phyloP scores from a whole-genome alignment of 2,329 filamentous ascomycete species.

The Sclerotiophoma versabilis region DNA sequence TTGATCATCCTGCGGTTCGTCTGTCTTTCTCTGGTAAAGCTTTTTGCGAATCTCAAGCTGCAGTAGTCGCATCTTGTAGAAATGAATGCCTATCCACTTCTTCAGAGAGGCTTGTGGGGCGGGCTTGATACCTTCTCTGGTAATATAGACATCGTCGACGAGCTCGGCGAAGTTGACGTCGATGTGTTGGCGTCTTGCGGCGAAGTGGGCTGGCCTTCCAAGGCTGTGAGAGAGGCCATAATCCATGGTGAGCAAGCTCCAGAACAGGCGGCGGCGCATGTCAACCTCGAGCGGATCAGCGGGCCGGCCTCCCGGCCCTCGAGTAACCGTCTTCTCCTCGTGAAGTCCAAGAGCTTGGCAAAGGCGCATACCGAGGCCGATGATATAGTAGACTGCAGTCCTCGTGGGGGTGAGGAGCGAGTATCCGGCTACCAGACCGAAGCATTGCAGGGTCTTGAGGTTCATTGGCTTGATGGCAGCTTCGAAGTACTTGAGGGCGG shows the following conservation, averaged over 20 bases:
- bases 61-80: slow-evolving; percentile 86
- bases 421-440: slow-evolving; percentile 86
- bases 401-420: slow-evolving; percentile 90
- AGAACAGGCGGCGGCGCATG: slow-evolving; percentile 86
- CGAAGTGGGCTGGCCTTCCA: slow-evolving; percentile 85
- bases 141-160: slow-evolving; percentile 85
- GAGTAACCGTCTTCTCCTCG: slow-evolving; percentile 85
- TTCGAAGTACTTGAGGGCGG: slow-evolving; percentile 85
- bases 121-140: slow-evolving; percentile 73
- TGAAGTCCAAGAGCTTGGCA: slow-evolving; percentile 87
- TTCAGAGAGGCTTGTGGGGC: slow-evolving; percentile 75
- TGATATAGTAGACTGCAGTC: slow-evolving; percentile 90
- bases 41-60: slow-evolving; percentile 88
- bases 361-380: slow-evolving; percentile 85
- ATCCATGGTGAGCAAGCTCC: slow-evolving; percentile 89
- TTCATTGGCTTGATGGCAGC: slow-evolving; percentile 87
- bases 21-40: slow-evolving; percentile 83
- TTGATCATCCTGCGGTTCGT: slow-evolving; percentile 76
- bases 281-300: slow-evolving; percentile 80
- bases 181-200: slow-evolving; percentile 80
- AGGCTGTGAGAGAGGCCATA: slow-evolving; percentile 86
- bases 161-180: slow-evolving; percentile 86
- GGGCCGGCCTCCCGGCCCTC: slow-evolving; percentile 64
- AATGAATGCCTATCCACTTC: slow-evolving; percentile 90
- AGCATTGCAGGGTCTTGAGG: slow-evolving; percentile 86